Conservation (phyloP, 2,329 filamentous ascomycete species). For the Beauveria scarabaeidicola region DNA sequence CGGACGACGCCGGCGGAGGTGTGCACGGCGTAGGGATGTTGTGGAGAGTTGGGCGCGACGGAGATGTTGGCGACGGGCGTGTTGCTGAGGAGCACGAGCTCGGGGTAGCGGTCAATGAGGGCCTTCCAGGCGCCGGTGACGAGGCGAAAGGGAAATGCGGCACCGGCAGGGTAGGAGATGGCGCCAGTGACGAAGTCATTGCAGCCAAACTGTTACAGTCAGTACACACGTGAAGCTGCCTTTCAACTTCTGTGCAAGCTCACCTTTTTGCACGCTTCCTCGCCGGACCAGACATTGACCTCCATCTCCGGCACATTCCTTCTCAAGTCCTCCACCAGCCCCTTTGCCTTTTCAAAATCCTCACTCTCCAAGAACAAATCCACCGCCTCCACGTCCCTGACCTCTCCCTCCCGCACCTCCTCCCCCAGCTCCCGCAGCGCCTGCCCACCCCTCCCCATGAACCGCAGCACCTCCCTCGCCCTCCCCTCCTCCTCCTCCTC, state of each 20-base stretch:
- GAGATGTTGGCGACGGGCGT: constrained; percentile 24
- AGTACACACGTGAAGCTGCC: not conserved
- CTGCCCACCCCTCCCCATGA: constrained; percentile 35
- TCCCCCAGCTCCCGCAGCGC: constrained; percentile 30
- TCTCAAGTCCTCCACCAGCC: constrained; percentile 25
- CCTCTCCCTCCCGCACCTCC: constrained; percentile 29
- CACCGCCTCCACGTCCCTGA: constrained; percentile 36
- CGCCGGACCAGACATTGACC: constrained; percentile 25
- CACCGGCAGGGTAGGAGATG: constrained; percentile 37
- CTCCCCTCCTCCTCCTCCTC: constrained; percentile 19
- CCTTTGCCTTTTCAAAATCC: constrained; percentile 25
- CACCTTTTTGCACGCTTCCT: constrained; percentile 25
- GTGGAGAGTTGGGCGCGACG: not conserved
- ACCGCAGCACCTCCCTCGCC: constrained; percentile 34
- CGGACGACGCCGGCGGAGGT: constrained; percentile 37
- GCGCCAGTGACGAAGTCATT: constrained; percentile 31
- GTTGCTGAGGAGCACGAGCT: constrained; percentile 29
- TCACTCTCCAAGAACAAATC: constrained; percentile 35
- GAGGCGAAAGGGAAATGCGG: constrained; percentile 43
- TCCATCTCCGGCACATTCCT: constrained; percentile 32
- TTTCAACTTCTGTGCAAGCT: not conserved
- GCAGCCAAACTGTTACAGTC: constrained; percentile 23
- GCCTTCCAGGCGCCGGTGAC: constrained; percentile 37
- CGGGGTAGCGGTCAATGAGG: constrained; percentile 27
- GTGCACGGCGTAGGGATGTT: constrained; percentile 31